Evolutionary conservation across 257 asterid genomes (phyloP), one percentile per base, ranked within the genome.

Genomic region (Nicotiana undulata): DNA sequence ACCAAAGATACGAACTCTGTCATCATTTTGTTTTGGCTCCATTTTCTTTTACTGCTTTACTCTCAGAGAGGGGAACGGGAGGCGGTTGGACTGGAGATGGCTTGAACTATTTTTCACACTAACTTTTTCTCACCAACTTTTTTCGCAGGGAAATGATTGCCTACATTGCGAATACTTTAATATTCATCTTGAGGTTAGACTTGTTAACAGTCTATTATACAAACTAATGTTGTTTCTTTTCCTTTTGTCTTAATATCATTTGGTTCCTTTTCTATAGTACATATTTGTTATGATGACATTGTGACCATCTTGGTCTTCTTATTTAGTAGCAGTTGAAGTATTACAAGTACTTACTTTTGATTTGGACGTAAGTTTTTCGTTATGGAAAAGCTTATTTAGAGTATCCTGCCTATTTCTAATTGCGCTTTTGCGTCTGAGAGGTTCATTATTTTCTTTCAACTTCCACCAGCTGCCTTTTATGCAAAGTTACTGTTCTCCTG

Each of bases 121-220:
- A 13, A 22, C 16, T 17, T 44, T 22, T 44, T 44, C 20, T 32
- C 77, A 70, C 16, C 29, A 22, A 12, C 2, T 44, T 70, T 8
- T 70, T 70, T 70, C 16, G 13, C 82, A 79, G 82, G 77, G 77
- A 49, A 64, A 64, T 79, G 82, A 18, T 79, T 44, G 82, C 82
- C 32, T 79, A 79, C 74, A 63, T 79, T 60, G 82, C 82, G 5
- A 79, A 79, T 79, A 79, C 82, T 63, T 46, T 79, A 37, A 79
- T 79, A 63, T 79, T 79, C 76, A 49, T 79, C 63, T 49, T 79
- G 61, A 79, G 82, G 82, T 79, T 28, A 79, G 65, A 28, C 22
- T 22, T 7, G 6, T 6, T 20, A 44, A 44, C 34, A 70, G 58
- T 44, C n/a, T n/a, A 46, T 70, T 44, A 2, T 11, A 22, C 22